Evolutionary conservation across 1,284 basidiomycete species (phyloP).

Genomic region (Volvariella surrecta): DNA sequence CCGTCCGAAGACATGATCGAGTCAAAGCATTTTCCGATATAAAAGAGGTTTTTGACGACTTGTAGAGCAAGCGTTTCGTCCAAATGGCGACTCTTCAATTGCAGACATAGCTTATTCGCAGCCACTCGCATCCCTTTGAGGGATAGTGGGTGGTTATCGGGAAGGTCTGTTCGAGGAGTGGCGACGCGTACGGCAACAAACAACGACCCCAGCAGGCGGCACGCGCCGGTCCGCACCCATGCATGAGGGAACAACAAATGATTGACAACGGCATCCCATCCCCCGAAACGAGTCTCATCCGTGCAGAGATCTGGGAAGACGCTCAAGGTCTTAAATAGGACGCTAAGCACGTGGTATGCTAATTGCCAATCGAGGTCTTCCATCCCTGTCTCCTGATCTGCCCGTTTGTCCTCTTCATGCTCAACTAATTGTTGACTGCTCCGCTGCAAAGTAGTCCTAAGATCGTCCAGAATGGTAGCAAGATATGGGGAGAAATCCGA

Average conservation of each 20-base stretch:
- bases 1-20: conserved; percentile 21
- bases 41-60: conserved; percentile 92
- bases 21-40: conserved; percentile 78
- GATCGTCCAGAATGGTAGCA: conserved; percentile 49
- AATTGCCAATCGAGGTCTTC: conserved; percentile 64
- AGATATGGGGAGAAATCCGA: conserved; percentile 40
- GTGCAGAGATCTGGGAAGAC: conserved; percentile 39
- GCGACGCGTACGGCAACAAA: conserved; percentile 46
- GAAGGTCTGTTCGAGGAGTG: conserved; percentile 23
- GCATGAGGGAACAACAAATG: conserved; percentile 88
- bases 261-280: conserved; percentile 57
- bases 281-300: conserved; percentile 17
- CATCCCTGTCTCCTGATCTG: conserved; percentile 8
- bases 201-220: conserved; percentile 68
- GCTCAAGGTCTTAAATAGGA: conserved; percentile 57
- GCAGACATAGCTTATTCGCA: conserved; percentile 69
- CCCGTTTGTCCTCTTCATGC: conserved; percentile 29
- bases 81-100: conserved; percentile 79
- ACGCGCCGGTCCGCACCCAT: conserved; percentile 86
- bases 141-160: conserved; percentile 41
- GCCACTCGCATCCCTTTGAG: conserved; percentile 54
- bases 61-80: conserved; percentile 77
- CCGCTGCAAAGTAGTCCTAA: conserved; percentile 40
- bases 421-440: conserved; percentile 33
- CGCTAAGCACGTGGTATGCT: conserved; percentile 75